These are phyloP conservation scores for Quercus phellos DNA, from an alignment of 331 rosid species.

Conservation along the genomic window DNA sequence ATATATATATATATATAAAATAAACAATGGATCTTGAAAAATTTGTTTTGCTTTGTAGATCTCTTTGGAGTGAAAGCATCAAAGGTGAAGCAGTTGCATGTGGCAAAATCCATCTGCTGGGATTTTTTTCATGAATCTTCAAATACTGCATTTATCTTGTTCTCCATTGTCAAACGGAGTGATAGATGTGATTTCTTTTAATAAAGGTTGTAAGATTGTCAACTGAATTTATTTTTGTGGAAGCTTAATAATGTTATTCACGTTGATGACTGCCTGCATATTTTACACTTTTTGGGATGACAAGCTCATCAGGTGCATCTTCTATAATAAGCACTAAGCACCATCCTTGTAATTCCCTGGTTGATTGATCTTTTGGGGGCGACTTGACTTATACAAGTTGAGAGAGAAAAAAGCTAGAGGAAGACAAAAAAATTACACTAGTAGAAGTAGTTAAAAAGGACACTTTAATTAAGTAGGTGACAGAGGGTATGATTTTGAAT, in stretches of 20 bases:
- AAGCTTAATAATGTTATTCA: not conserved
- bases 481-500: no score
- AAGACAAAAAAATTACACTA: no score
- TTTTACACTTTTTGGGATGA: not conserved
- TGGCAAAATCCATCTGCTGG: not conserved
- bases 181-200: not conserved
- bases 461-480: no score
- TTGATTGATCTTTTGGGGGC: not conserved
- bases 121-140: not conserved
- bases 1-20: not conserved
- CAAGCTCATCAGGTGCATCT: not conserved
- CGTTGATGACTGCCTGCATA: not conserved
- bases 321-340: not conserved
- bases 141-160: not conserved
- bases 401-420: no score
- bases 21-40: not conserved
- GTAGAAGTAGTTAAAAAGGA: no score
- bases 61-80: not conserved
- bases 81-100: not conserved
- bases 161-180: not conserved
- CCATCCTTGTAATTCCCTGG: not conserved
- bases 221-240: not conserved
- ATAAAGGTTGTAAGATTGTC: not conserved
- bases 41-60: not conserved
- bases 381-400: not conserved